Evolutionary conservation across 176 grass and related monocot genomes (phyloP), one percentile per base, ranked within the genome.

Genomic region (Aegilops bicornis): DNA sequence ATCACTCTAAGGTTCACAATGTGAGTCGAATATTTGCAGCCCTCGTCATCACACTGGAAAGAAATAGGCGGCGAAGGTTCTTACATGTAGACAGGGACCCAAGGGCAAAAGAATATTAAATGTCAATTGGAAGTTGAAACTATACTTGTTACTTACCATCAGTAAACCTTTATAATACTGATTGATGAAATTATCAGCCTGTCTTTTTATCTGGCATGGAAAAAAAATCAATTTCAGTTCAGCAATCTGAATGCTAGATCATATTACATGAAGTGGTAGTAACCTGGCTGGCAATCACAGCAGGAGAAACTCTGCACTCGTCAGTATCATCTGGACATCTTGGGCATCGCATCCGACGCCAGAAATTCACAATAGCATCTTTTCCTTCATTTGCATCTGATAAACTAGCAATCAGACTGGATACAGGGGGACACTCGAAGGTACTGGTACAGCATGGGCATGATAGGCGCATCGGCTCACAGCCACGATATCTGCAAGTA

Each of bases 201-300:
- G 94, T 61, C 97, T 94, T 91, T 99, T 99, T 61, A 97, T 90
- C 94, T 99, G 82, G 82, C 48, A 77, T 85, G 35, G 25, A 90
- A 30, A 50, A 50, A 35, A 79, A 81, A n/a, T 63, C 47, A 40
- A 74, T 64, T 72, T 77, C 35, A 86, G 42, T 74, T 71, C 23
- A 82, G 63, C 59, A 65, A 64, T 73, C 65, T 20, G 32, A 64
- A 83, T 87, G 64, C 43, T 66, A 35, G 5, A 62, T 42, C 39
- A 30, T 47, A 70, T 58, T 48, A 72, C 52, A 33, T 64, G 36
- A 52, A 79, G 25, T 30, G 30, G 22, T 64, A 73, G 39, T 76
- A 63, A 99, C 97, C 97, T 99, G 97, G 64, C 97, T 99, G 45
- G 94, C 89, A 4, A 99, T 87, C 79, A 97, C 72, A 9, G 50